phyloP scores from a whole-genome alignment of 768 basidiomycete genomes.

The Suillus americanus region DNA sequence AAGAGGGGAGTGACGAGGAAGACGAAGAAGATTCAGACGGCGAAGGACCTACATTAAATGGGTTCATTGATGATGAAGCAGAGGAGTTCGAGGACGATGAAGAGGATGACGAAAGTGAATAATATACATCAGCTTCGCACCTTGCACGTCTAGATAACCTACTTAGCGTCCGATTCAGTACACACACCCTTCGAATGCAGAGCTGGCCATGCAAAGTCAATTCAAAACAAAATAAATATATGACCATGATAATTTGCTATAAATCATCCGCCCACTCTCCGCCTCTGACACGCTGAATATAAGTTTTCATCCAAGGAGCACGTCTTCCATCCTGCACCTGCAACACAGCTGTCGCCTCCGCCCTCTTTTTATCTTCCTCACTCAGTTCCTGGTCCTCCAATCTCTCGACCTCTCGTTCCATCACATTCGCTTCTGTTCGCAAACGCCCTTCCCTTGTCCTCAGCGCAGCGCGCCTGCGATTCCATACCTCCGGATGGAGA shows the following conservation, averaged over 20 bases:
- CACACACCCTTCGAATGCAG: not conserved
- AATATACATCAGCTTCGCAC: not conserved
- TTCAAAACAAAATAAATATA: not conserved
- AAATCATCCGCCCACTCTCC: conserved; percentile 73
- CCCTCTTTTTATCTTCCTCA: conserved; percentile 30
- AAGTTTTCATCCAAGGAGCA: conserved; percentile 61
- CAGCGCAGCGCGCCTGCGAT: conserved; percentile 59
- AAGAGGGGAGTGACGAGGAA: conserved; percentile 41
- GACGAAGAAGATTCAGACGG: conserved; percentile 42
- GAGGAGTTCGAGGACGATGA: conserved; percentile 53
- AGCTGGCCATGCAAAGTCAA: conserved; percentile 1
- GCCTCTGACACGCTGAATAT: conserved; percentile 61
- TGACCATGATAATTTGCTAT: conserved; percentile 29
- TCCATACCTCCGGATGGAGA: conserved; percentile 74
- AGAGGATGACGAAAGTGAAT: conserved; percentile 55
- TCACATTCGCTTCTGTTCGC: conserved; percentile 59
- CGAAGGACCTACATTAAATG: conserved; percentile 41
- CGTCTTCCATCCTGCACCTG: conserved; percentile 49
- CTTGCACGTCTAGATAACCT: not conserved
- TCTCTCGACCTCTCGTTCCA: conserved; percentile 28
- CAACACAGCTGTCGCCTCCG: conserved; percentile 40
- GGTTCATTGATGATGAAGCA: conserved; percentile 64
- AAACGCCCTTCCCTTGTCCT: conserved; percentile 63
- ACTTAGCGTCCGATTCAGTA: not conserved
- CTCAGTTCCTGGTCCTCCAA: conserved; percentile 31